Percentiles rank a stretch among this genome's conserved stretches.
These are phyloP conservation scores for Peronospora belbahrii DNA, from an alignment of 352 stramenopile species.

Conservation along the genomic window DNA sequence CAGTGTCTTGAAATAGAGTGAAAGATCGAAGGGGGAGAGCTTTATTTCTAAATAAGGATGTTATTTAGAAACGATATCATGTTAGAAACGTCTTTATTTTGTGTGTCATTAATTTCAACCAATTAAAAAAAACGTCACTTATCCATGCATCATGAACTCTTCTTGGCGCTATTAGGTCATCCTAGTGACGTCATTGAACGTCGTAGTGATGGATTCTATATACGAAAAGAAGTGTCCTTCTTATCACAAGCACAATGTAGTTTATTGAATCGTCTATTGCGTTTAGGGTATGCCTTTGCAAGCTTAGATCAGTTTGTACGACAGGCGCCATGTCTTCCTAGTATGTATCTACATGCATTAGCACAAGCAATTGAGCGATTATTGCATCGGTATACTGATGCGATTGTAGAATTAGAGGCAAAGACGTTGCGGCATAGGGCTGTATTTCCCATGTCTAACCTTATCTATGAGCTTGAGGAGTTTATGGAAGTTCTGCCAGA, in stretches of 20 bases:
- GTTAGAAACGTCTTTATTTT: too few species aligned
- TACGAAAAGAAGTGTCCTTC: conserved; percentile 35
- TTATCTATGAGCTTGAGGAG: conserved; percentile 63
- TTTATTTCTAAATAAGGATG: not conserved
- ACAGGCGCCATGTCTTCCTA: conserved; percentile 18
- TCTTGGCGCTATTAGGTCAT: conserved; percentile 64
- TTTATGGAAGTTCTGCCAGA: conserved; percentile 53
- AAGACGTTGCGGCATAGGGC: conserved; percentile 34
- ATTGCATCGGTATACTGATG: conserved; percentile 45
- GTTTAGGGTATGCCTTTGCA: conserved; percentile 42
- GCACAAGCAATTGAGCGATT: conserved; percentile 46
- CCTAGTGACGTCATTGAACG: conserved; percentile 53
- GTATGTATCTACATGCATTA: conserved; percentile 51
- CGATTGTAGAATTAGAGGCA: conserved; percentile 44
- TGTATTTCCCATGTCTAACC: conserved; percentile 52
- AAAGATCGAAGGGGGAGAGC: conserved; percentile 22
- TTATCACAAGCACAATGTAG: conserved; percentile 42
- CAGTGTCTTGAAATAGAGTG: too few species aligned
- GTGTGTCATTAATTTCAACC: too few species aligned
- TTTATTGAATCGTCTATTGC: conserved; percentile 49
- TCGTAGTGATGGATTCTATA: conserved; percentile 49
- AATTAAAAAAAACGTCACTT: conserved; percentile 3
- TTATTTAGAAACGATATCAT: not conserved
- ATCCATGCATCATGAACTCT: conserved; percentile 71
- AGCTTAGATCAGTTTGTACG: conserved; percentile 44